Percentiles rank a stretch among this genome's conserved stretches.
Conservation (phyloP, 2,329 filamentous ascomycete genomes). For the Trichophyton verrucosum region DNA sequence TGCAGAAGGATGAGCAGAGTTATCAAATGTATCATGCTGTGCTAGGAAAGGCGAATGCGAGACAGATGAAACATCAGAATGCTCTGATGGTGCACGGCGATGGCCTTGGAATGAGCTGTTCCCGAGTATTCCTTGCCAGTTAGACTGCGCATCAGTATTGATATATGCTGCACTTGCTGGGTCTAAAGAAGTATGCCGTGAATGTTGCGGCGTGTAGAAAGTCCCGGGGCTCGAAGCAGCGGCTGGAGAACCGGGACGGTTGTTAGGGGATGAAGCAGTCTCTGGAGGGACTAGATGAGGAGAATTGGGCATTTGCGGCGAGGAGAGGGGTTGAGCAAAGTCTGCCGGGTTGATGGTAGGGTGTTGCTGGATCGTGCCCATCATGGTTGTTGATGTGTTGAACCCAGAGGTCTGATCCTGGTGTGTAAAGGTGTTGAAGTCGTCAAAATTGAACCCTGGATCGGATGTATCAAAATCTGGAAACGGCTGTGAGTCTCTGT, state of each 20-base stretch:
- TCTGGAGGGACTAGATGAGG: constrained; percentile 11
- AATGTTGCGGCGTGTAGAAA: constrained; percentile 44
- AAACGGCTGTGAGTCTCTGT: constrained; percentile 23
- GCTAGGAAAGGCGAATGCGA: constrained; percentile 71
- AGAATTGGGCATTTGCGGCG: constrained; percentile 30
- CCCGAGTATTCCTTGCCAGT: constrained; percentile 46
- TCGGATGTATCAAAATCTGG: constrained; percentile 31
- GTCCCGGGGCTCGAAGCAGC: constrained; percentile 9
- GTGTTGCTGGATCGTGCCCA: constrained; percentile 17
- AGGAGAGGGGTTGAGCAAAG: constrained; percentile 31
- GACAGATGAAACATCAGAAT: constrained; percentile 77
- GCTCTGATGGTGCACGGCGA: constrained; percentile 75
- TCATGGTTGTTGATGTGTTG: constrained; percentile 19
- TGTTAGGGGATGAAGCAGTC: constrained; percentile 6
- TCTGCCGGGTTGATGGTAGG: constrained; percentile 37
- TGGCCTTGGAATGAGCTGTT: constrained; percentile 62
- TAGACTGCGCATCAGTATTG: constrained; percentile 38
- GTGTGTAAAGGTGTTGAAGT: constrained; percentile 28
- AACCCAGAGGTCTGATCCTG: constrained; percentile 25
- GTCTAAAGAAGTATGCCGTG: constrained; percentile 49
- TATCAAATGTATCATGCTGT: constrained; percentile 67
- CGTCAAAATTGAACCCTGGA: constrained; percentile 23
- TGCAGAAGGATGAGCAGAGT: constrained; percentile 34
- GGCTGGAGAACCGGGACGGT: constrained; percentile 8
- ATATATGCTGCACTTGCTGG: constrained; percentile 48